These are phyloP conservation scores for Apodospora peruviana DNA, from an alignment of 495 filamentous ascomycete genomes.

Conservation along the genomic window DNA sequence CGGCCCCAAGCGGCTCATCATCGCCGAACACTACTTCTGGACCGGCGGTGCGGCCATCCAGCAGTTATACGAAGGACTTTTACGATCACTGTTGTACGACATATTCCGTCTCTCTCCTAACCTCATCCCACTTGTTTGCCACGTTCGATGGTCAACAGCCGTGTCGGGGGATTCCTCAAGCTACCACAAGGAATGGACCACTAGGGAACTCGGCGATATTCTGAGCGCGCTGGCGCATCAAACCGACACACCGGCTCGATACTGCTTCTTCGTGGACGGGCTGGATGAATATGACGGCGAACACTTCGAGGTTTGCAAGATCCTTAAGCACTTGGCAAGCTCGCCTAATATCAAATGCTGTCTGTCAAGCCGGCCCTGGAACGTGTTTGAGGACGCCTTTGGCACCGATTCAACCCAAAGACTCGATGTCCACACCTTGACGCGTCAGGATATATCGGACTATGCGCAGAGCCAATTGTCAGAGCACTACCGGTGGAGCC, in stretches of 20 bases:
- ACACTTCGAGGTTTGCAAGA: neutral
- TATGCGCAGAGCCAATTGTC: neutral
- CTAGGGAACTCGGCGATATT: neutral
- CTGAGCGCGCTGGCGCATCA: neutral
- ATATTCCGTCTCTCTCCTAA: too few species aligned
- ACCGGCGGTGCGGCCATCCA: neutral
- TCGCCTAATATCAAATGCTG: neutral
- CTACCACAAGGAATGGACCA: neutral
- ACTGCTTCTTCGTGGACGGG: conserved; percentile 10
- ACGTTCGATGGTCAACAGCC: neutral
- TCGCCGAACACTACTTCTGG: neutral
- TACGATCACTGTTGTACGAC: neutral
- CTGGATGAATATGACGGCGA: conserved; percentile 9
- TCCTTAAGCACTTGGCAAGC: neutral
- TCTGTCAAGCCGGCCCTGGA: conserved; percentile 6
- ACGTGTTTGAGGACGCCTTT: conserved; percentile 1
- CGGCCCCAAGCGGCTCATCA: neutral
- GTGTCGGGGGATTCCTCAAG: neutral
- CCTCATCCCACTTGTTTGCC: too few species aligned
- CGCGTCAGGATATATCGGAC: neutral
- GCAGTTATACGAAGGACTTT: neutral
- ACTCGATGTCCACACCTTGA: neutral
- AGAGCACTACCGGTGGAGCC: neutral
- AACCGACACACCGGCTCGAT: too few species aligned
- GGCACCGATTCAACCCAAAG: neutral